Evolutionary conservation across 176 grass and related monocot genomes (phyloP), one percentile per base, ranked within the genome.

Genomic region (Cenchrus fungigraminus): DNA sequence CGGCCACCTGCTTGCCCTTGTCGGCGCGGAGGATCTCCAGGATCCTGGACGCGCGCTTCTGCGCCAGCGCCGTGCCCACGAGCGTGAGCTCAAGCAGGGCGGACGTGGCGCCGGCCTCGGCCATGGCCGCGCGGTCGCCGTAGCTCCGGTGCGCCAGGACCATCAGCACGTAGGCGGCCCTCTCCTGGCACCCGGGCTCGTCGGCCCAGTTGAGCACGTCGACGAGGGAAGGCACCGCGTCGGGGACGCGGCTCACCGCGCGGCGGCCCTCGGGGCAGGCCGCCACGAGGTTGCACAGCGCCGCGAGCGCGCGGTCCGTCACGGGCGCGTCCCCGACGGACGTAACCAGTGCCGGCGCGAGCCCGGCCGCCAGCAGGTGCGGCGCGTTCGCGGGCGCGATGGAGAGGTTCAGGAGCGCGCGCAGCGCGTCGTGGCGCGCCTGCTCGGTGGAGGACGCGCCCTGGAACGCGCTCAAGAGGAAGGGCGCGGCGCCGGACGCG

Each of bases 21-120:
- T 91, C 92, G 3, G 83, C 78, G 40, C 84, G 84, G 44, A 99
- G 86, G 72, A 92, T 92, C 78, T 94, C 94, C 2, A 99, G 88
- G 31, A 92, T 92, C 84, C 97, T 84, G 6, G 93, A 99, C 70
- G 97, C 97, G 78, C 97, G 82, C 80, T 91, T 99, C 92, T 99
- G 94, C 45, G 97, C 97, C 10, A 99, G 84, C 9, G 91, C 89
- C 20, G 89, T 94, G 77, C 97, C 97, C 9, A 96, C 78, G 32
- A 99, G 87, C 3, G 97, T 94, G 25, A 99, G 93, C 90, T 99
- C 97, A 1, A 99, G 93, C 1, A 99, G 91, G 12, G 91, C 94
- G 2, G 88, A 92, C 12, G 91, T 77, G 58, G 90, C 85, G 53
- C 91, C 90, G 59, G 93, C 91, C 75, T 94, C 94, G 2, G 59